A percentile compares a stretch with the other conserved stretches of the same genome.
Evolutionary conservation across 306 rosid genomes (phyloP).

Genomic region (Pachyrhizus erosus): DNA sequence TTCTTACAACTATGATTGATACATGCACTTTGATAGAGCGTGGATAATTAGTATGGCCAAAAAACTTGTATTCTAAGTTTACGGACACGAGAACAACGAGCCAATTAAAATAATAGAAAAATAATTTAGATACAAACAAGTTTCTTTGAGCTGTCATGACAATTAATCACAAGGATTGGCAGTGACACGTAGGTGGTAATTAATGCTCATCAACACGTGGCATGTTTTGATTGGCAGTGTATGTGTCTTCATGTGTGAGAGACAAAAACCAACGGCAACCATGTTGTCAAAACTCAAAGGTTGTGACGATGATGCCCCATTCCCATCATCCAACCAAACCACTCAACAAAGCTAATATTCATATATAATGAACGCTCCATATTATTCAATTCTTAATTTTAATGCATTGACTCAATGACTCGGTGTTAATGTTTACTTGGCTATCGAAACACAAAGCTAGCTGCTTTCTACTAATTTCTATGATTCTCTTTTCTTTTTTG

Average conservation of each 20-base stretch:
- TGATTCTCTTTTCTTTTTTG: neutral
- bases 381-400: neutral
- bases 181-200: neutral
- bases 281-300: conserved; percentile 20
- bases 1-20: too few species aligned
- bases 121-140: neutral
- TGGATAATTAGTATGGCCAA: neutral
- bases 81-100: too few species aligned
- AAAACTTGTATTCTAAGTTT: neutral
- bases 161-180: neutral
- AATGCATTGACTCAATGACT: neutral
- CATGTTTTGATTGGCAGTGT: neutral
- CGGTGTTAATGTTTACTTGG: neutral
- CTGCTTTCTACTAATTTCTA: neutral
- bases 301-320: neutral
- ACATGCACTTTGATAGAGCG: neutral
- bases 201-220: neutral
- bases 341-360: neutral
- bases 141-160: neutral
- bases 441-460: neutral
- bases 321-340: neutral
- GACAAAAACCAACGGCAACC: neutral
- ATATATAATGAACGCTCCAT: neutral
- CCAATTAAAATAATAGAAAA: neutral
- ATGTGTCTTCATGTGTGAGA: neutral